phyloP scores from a whole-genome alignment of 805 yeast species.

The Nakazawaea siamensis region DNA sequence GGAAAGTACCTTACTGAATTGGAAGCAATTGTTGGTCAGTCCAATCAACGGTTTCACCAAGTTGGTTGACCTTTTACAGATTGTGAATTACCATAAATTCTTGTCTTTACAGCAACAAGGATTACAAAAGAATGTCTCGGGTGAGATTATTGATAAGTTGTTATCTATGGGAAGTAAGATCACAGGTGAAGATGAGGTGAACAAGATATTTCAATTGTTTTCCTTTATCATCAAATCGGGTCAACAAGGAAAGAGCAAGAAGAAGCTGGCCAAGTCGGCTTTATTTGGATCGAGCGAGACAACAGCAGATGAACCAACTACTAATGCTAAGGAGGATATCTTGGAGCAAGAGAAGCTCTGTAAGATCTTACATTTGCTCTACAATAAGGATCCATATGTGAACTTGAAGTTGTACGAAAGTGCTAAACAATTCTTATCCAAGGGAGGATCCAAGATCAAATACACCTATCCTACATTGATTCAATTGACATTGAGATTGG shows the following conservation, averaged over 20 bases:
- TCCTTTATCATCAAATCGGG: conserved; percentile 37
- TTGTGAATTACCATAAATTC: conserved; percentile 45
- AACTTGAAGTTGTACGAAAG: conserved; percentile 37
- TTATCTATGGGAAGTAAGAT: conserved; percentile 30
- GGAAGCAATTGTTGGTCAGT: conserved; percentile 36
- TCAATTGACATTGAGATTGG: conserved; percentile 47
- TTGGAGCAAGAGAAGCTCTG: conserved; percentile 56
- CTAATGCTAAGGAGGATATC: conserved; percentile 26
- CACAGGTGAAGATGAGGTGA: conserved; percentile 39
- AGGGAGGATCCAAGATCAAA: conserved; percentile 47
- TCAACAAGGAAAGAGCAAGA: conserved; percentile 11
- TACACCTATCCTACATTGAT: conserved; percentile 75
- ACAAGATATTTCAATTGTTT: conserved; percentile 52
- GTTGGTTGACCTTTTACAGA: conserved; percentile 31
- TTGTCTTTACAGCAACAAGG: conserved; percentile 41
- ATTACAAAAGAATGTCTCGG: conserved; percentile 50
- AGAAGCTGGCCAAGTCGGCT: conserved; percentile 21
- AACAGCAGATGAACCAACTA: conserved; percentile 14
- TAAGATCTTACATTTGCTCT: conserved; percentile 58
- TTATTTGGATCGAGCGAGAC: conserved; percentile 17
- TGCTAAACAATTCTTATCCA: conserved; percentile 40
- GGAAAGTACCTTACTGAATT: conserved; percentile 24
- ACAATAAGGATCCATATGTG: conserved; percentile 35
- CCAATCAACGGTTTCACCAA: conserved; percentile 39
- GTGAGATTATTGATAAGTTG: conserved; percentile 52